Base-by-base conservation (phyloP, 2,329 filamentous ascomycete species). In the Lasiodiplodia sp. region DNA sequence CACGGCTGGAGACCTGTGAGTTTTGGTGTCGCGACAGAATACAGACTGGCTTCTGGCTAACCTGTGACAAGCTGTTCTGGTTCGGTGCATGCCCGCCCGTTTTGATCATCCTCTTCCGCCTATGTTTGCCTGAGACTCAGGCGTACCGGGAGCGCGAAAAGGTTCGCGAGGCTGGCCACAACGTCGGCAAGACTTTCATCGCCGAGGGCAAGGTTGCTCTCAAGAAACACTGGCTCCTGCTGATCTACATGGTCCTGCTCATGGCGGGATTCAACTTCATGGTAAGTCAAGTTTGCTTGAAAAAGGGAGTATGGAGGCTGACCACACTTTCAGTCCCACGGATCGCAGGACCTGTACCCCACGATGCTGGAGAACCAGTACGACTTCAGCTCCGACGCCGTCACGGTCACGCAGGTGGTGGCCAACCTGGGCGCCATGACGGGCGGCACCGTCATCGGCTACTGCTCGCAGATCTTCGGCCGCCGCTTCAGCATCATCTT, bases 221-320 rank as follows among this genome's bases (percentile, higher is more conserved):
- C 37, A 90, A 88, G 79, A 87, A 88, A 12, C 92, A 97, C 79
- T 97, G 94, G 94, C 71, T 93, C 16, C 80, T 96, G 2, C 83
- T 97, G 68, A 82, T 89, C 44, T 97, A 97, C 80, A 84, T 97
- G 68, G 92, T 97, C 7, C 83, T 97, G 23, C 84, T 97, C 49
- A 96, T 96, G 92, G 91, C 92, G 1, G 93, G 93, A 4, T 96
- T 97, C 84, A 97, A 96, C 81, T 96, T 96, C 77, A 94, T 96
- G 91, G 57, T 62, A 18, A 12, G 25, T 47, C 7, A 0, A 16
- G 7, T 2, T 21, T 23, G 6, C 10, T 14, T 8, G 82, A 28
- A 34, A 4, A 28, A 37, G 21, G 44, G 16, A 56, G 40, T 57
- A 34, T 49, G 11, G 47, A 49, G 60, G 40, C 40, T 44, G 18